Percentiles rank a stretch among this genome's conserved stretches.
phyloP scores from a whole-genome alignment of 2,329 filamentous ascomycete species.

The Epichloe bromicola region DNA sequence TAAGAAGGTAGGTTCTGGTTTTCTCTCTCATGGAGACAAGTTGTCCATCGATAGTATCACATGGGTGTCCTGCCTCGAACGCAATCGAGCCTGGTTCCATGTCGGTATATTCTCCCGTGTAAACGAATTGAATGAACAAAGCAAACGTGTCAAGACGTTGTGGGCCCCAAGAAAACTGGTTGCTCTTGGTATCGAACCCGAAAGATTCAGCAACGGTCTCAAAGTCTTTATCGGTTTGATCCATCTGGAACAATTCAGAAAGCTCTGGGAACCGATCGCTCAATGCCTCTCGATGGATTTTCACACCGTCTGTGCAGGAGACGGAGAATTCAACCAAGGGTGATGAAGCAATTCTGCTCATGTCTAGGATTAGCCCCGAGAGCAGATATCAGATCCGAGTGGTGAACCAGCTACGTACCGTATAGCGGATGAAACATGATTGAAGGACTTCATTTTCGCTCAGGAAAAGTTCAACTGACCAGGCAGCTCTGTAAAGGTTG shows the following conservation, averaged over 20 bases:
- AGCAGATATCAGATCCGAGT: too few relatives aligned
- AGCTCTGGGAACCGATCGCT: not conserved
- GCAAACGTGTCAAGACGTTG: fast-evolving
- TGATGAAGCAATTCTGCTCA: too few relatives aligned
- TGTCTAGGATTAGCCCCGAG: too few relatives aligned
- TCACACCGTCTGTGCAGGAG: fast-evolving
- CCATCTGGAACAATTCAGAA: not conserved
- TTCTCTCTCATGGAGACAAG: too few relatives aligned
- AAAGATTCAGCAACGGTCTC: not conserved
- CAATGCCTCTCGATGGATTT: not conserved
- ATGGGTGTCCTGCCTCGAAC: too few relatives aligned
- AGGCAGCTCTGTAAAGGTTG: too few relatives aligned
- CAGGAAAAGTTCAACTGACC: too few relatives aligned
- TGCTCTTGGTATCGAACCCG: not conserved
- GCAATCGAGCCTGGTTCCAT: too few relatives aligned
- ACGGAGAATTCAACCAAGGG: not conserved
- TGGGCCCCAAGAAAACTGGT: not conserved
- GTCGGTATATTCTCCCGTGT: not conserved
- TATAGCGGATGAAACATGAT: fast-evolving
- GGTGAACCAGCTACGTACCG: too few relatives aligned
- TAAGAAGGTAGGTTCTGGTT: too few relatives aligned
- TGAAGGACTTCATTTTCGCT: fast-evolving
- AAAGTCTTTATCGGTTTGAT: not conserved
- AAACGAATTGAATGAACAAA: not conserved
- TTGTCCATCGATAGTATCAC: too few relatives aligned